Evolutionary conservation across 1,284 basidiomycete genomes (phyloP).

Genomic region (Puccinia triticina): DNA sequence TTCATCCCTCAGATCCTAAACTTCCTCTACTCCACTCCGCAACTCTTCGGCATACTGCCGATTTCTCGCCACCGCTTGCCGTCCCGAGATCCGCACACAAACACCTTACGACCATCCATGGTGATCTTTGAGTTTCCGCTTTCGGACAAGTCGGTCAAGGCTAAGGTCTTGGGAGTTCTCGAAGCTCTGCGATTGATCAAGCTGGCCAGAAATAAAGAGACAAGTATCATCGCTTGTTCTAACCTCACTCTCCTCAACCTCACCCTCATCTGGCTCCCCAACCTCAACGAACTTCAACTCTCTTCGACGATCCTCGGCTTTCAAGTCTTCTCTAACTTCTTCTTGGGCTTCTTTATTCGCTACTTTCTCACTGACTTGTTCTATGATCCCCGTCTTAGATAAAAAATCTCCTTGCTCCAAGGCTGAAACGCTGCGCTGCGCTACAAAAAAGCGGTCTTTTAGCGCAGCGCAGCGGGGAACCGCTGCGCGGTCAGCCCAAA

Average conservation of each 20-base stretch:
- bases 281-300: conserved; percentile 64
- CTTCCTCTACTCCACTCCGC: conserved; percentile 90
- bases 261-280: conserved; percentile 74
- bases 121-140: conserved; percentile 64
- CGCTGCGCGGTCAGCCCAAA: no score
- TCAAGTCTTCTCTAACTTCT: conserved; percentile 72
- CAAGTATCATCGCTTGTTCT: conserved; percentile 69
- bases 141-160: neutral
- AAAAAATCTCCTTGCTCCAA: neutral
- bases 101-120: conserved; percentile 72
- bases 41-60: conserved; percentile 88
- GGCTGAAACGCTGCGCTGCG: no score
- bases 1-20: conserved; percentile 99
- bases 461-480: no score
- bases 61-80: conserved; percentile 94
- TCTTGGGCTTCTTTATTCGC: conserved; percentile 76
- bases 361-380: conserved; percentile 73
- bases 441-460: no score
- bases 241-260: conserved; percentile 88
- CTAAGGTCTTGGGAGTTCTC: conserved; percentile 66
- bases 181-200: conserved; percentile 66
- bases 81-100: conserved; percentile 71
- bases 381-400: conserved; percentile 29
- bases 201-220: conserved; percentile 33
- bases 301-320: conserved; percentile 66